Percentiles rank a stretch among this genome's conserved stretches.
These are phyloP conservation scores for Aspergillus affinis DNA, from an alignment of 495 filamentous ascomycete genomes.

Conservation along the genomic window DNA sequence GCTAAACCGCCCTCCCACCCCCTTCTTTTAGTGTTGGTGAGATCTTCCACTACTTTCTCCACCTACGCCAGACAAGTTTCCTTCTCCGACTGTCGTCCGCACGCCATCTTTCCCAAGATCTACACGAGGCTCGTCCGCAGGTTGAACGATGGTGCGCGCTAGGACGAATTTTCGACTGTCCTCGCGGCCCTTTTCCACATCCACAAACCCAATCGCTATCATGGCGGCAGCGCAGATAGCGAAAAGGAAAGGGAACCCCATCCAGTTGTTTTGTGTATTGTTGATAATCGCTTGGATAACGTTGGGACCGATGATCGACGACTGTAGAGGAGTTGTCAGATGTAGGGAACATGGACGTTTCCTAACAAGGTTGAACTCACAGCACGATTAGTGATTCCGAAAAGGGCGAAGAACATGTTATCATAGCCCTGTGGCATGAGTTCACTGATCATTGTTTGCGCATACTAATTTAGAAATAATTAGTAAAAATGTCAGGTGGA, in stretches of 20 bases:
- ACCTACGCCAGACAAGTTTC: background rate
- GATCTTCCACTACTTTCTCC: background rate
- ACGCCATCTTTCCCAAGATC: background rate
- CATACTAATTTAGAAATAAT: slow-evolving; percentile 31
- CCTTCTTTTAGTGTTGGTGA: background rate
- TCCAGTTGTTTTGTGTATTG: slow-evolving; percentile 48
- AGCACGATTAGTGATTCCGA: slow-evolving; percentile 52
- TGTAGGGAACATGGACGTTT: background rate
- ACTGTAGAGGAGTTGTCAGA: slow-evolving; percentile 23
- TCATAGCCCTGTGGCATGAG: slow-evolving; percentile 51
- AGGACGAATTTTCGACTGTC: slow-evolving; percentile 43
- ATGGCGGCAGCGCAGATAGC: slow-evolving; percentile 43
- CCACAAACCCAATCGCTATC: slow-evolving; percentile 42
- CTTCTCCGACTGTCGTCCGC: background rate
- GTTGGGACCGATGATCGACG: slow-evolving; percentile 51
- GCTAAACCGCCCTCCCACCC: too few relatives aligned
- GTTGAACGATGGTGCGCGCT: slow-evolving; percentile 22
- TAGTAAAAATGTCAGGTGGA: background rate
- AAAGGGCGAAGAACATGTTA: slow-evolving; percentile 54
- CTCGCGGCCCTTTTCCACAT: slow-evolving; percentile 49
- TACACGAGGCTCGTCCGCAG: background rate
- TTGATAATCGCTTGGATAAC: slow-evolving; percentile 53
- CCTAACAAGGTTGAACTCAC: slow-evolving; percentile 26
- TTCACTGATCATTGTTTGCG: slow-evolving; percentile 55
- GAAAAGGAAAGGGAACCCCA: slow-evolving; percentile 53